These are phyloP conservation scores for Nothopassalora personata DNA, from an alignment of 2,329 filamentous ascomycete genomes.

Conservation along the genomic window DNA sequence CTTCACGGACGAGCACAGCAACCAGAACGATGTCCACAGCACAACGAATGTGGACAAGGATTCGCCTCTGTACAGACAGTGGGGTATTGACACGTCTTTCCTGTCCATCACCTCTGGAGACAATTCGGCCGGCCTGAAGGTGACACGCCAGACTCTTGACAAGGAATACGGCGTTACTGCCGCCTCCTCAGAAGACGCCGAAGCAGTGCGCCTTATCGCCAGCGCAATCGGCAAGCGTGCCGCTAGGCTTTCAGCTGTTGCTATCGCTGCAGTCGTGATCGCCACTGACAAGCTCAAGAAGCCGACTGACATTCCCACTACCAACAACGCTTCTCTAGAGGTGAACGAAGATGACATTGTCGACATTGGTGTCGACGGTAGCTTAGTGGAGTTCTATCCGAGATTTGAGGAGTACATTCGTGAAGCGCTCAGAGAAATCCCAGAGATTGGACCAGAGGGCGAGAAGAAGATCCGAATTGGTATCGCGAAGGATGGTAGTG, in stretches of 20 bases:
- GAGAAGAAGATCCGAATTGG: conserved; percentile 88
- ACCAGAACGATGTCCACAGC: conserved; percentile 60
- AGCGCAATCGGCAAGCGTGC: conserved; percentile 82
- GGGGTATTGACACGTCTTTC: conserved; percentile 88
- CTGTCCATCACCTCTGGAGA: conserved; percentile 84
- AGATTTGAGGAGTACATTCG: conserved; percentile 84
- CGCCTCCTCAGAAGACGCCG: conserved; percentile 74
- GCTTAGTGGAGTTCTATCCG: conserved; percentile 91
- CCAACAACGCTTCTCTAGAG: conserved; percentile 26
- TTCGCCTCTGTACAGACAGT: conserved; percentile 68
- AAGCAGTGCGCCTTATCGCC: conserved; percentile 78
- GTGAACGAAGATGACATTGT: conserved; percentile 61
- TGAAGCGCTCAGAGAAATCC: conserved; percentile 69
- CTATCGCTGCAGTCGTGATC: conserved; percentile 78
- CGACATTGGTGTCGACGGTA: conserved; percentile 92
- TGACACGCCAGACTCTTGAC: conserved; percentile 72
- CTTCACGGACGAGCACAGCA: conserved; percentile 71
- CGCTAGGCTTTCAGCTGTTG: conserved; percentile 79
- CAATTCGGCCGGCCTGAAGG: conserved; percentile 63
- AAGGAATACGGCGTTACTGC: conserved; percentile 70
- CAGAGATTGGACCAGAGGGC: conserved; percentile 70
- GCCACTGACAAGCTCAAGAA: conserved; percentile 65
- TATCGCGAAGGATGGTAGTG: conserved; percentile 93
- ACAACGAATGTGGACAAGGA: conserved; percentile 63
- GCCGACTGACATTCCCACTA: conserved; percentile 29